Percentiles rank a stretch among this genome's conserved stretches.
phyloP scores from a whole-genome alignment of 176 grass and related monocot species.

The Eleusine indica region DNA sequence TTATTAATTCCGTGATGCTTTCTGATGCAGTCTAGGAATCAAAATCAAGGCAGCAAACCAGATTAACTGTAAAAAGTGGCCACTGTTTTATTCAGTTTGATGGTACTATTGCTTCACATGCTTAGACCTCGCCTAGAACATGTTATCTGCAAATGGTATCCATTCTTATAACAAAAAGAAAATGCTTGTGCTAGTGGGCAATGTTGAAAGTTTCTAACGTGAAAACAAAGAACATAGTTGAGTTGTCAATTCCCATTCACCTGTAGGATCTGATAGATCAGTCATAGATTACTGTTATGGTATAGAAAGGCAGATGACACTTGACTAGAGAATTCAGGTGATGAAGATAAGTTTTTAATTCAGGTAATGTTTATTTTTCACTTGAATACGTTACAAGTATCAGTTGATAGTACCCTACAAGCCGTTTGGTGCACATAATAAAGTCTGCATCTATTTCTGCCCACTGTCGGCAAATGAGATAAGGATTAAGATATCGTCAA shows the following conservation, averaged over 20 bases:
- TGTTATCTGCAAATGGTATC: neutral
- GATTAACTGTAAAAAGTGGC: no score
- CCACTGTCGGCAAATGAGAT: neutral
- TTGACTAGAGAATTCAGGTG: conserved; percentile 11
- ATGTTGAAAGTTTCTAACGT: neutral
- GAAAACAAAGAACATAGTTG: conserved; percentile 18
- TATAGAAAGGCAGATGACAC: neutral
- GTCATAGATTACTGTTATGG: neutral
- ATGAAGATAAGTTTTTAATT: neutral
- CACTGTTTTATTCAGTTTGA: neutral
- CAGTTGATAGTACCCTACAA: neutral
- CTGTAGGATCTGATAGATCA: conserved; percentile 35
- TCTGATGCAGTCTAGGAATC: no score
- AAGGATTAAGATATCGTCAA: conserved; percentile 1
- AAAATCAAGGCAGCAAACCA: no score
- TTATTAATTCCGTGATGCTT: no score
- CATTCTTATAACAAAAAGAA: neutral
- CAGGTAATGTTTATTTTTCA: conserved; percentile 1
- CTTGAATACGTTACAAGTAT: neutral
- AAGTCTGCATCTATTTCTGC: conserved; percentile 21
- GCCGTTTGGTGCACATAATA: conserved; percentile 17
- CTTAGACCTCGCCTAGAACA: neutral
- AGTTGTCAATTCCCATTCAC: conserved; percentile 11
- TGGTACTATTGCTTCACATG: conserved; percentile 18
- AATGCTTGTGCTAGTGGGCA: neutral